Evolutionary conservation across 306 rosid genomes (phyloP).

Genomic region (Lithocarpus polystachyus): DNA sequence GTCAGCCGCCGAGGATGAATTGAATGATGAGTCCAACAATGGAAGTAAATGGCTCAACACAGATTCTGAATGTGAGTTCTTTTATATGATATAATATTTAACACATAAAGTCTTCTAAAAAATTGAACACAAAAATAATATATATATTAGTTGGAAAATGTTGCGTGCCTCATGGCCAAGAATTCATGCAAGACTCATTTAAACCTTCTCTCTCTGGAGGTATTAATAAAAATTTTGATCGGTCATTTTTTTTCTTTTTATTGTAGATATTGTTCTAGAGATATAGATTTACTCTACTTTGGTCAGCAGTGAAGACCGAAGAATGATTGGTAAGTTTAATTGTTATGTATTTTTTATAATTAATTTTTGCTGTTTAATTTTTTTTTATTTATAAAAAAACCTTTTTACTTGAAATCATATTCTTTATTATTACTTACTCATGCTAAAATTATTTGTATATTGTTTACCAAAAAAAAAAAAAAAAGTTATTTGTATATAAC

Average conservation of each 20-base stretch:
- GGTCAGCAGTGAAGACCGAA: no score
- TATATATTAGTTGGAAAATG: not conserved
- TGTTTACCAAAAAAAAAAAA: no score
- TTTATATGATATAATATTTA: no score
- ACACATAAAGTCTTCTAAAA: no score
- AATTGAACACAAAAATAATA: not conserved
- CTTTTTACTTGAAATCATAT: not conserved
- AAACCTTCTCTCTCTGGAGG: not conserved
- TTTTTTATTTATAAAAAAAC: not conserved
- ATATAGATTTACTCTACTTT: no score
- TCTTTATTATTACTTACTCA: not conserved
- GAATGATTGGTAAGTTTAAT: no score
- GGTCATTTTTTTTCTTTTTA: constrained; percentile 3
- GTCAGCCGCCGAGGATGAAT: constrained; percentile 30
- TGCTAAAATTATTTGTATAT: not conserved
- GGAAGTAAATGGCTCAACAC: constrained; percentile 77
- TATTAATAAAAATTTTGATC: not conserved
- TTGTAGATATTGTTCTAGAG: constrained; percentile 55
- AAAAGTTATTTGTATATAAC: not conserved
- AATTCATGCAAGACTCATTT: not conserved
- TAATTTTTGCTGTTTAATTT: no score
- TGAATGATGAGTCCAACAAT: constrained; percentile 3
- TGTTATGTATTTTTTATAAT: no score
- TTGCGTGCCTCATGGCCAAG: not conserved
- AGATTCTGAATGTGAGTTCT: constrained; percentile 75